A percentile compares a stretch with the other conserved stretches of the same genome.
Evolutionary conservation across 176 grass and related monocot species (phyloP).

Genomic region (Thinopyrum elongatum): DNA sequence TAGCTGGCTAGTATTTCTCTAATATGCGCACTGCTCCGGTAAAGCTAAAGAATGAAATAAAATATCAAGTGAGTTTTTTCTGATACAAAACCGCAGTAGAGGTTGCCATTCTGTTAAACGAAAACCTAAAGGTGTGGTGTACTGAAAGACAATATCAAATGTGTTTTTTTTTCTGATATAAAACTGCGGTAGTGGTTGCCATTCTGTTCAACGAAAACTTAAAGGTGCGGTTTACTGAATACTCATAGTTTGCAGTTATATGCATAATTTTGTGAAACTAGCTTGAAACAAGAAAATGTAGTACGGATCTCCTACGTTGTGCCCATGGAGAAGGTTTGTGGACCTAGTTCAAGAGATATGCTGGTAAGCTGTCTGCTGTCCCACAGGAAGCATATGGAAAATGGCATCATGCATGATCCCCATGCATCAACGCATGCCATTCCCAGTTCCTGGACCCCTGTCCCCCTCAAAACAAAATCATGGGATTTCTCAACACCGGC

Average conservation of each 20-base stretch:
- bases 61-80: background rate
- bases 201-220: background rate
- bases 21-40: background rate
- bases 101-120: background rate
- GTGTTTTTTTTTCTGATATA: background rate
- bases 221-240: background rate
- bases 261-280: background rate
- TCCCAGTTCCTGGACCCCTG: conserved; percentile 74
- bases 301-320: conserved; percentile 7
- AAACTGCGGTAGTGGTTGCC: background rate
- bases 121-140: background rate
- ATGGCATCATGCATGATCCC: conserved; percentile 45
- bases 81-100: background rate
- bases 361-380: conserved; percentile 73
- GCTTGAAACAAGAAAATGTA: background rate
- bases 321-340: conserved; percentile 10
- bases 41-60: background rate
- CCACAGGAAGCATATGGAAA: conserved; percentile 31
- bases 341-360: conserved; percentile 60
- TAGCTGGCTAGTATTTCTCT: conserved; percentile 9
- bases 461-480: conserved; percentile 81
- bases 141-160: background rate
- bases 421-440: conserved; percentile 46
- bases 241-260: background rate
- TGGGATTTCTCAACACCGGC: conserved; percentile 65